These are phyloP conservation scores for Daldinia grandis DNA, from an alignment of 495 filamentous ascomycete genomes.

Conservation along the genomic window DNA sequence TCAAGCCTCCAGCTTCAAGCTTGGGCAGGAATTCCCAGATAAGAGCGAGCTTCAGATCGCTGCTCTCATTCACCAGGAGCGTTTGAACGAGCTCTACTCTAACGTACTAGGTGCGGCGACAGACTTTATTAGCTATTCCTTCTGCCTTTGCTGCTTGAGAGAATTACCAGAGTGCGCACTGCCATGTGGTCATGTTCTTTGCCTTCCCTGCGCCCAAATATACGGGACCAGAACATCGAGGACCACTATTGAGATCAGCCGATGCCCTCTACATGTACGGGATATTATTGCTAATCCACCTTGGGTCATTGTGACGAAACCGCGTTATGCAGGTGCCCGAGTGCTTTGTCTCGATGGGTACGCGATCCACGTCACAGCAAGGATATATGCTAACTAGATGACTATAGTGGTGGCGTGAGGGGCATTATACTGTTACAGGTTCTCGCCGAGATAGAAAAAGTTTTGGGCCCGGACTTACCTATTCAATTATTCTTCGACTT, in stretches of 20 bases:
- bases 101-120: slow-evolving; percentile 38
- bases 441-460: slow-evolving; percentile 53
- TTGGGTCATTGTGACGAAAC: slow-evolving; percentile 55
- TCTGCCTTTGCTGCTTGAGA: slow-evolving; percentile 65
- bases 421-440: slow-evolving; percentile 60
- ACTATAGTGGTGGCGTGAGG: slow-evolving; percentile 56
- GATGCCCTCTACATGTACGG: slow-evolving; percentile 48
- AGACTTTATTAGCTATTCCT: slow-evolving; percentile 46
- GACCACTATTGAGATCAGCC: slow-evolving; percentile 43
- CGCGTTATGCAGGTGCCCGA: slow-evolving; percentile 56
- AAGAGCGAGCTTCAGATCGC: slow-evolving; percentile 41
- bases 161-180: slow-evolving; percentile 62
- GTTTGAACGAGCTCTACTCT: slow-evolving; percentile 43
- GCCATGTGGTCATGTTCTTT: slow-evolving; percentile 67
- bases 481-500: slow-evolving; percentile 60
- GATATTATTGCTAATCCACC: slow-evolving; percentile 44
- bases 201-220: slow-evolving; percentile 54
- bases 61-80: slow-evolving; percentile 40
- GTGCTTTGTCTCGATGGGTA: slow-evolving; percentile 67
- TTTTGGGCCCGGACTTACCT: slow-evolving; percentile 50
- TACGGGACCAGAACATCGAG: slow-evolving; percentile 43
- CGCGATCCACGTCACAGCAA: neutral
- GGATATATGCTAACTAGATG: slow-evolving; percentile 5
- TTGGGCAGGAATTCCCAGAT: slow-evolving; percentile 41
- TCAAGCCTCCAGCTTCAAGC: slow-evolving; percentile 36